Evolutionary conservation across 2,329 filamentous ascomycete genomes (phyloP).

Genomic region (Penicillium brevicompactum): DNA sequence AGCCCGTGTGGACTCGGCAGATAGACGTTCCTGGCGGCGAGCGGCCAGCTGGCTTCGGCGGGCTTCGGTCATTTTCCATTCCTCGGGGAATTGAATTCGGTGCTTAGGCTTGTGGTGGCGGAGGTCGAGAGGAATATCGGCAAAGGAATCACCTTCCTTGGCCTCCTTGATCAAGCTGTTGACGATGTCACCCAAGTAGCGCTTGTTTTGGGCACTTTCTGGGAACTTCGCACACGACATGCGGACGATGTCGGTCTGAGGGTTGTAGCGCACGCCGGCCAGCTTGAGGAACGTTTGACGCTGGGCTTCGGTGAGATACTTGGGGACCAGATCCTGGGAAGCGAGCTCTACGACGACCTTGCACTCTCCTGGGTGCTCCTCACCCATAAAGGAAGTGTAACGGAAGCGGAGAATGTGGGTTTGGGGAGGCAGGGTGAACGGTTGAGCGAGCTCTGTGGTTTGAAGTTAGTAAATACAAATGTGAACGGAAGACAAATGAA

Average conservation of each 20-base stretch:
- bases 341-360: constrained; percentile 95
- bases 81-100: constrained; percentile 72
- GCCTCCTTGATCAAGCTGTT: constrained; percentile 73
- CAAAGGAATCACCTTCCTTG: constrained; percentile 80
- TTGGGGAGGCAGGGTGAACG: constrained; percentile 71
- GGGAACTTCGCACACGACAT: constrained; percentile 90
- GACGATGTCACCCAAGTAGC: constrained; percentile 82
- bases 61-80: constrained; percentile 78
- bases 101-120: constrained; percentile 75
- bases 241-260: constrained; percentile 75
- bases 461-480: constrained; percentile 4
- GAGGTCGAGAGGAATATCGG: constrained; percentile 85
- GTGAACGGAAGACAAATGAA: not conserved
- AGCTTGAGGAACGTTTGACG: constrained; percentile 84
- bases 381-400: constrained; percentile 95
- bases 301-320: constrained; percentile 66
- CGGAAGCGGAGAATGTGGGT: constrained; percentile 81
- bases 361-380: constrained; percentile 83
- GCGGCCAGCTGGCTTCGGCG: constrained; percentile 67
- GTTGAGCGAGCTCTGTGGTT: constrained; percentile 72
- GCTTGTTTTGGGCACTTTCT: constrained; percentile 93
- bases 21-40: constrained; percentile 54
- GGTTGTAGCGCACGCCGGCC: constrained; percentile 83
- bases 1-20: constrained; percentile 60
- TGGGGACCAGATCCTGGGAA: constrained; percentile 65